phyloP scores from a whole-genome alignment of 2,329 filamentous ascomycete species.

The Dothideomycetidae sp. region DNA sequence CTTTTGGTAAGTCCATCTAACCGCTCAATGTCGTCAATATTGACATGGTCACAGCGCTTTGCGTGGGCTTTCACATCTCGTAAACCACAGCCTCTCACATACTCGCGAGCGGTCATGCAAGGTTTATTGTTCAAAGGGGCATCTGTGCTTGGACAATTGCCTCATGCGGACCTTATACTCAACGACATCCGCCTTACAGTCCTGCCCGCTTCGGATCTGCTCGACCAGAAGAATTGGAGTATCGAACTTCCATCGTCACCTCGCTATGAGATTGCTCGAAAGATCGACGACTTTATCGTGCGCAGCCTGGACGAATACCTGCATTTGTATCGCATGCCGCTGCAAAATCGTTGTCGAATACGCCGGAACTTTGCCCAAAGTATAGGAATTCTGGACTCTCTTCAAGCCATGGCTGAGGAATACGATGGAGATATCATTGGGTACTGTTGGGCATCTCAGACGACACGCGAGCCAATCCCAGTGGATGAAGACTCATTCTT shows the following conservation, averaged over 20 bases:
- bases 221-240: constrained; percentile 61
- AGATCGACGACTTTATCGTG: constrained; percentile 56
- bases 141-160: constrained; percentile 53
- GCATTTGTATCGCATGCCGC: constrained; percentile 69
- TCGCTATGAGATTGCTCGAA: constrained; percentile 54
- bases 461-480: constrained; percentile 20
- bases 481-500: constrained; percentile 38
- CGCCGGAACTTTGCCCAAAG: constrained; percentile 80
- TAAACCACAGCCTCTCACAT: constrained; percentile 70
- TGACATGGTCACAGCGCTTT: constrained; percentile 44
- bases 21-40: not conserved
- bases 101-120: constrained; percentile 50
- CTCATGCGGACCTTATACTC: constrained; percentile 59
- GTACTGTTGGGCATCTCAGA: not conserved
- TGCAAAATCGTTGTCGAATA: constrained; percentile 79
- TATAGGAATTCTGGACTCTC: constrained; percentile 66
- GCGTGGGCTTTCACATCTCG: constrained; percentile 61
- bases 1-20: constrained; percentile 9
- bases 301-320: constrained; percentile 50
- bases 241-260: constrained; percentile 62
- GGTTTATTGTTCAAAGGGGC: constrained; percentile 52
- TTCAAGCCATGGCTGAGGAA: constrained; percentile 70
- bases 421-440: constrained; percentile 39
- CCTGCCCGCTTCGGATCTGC: constrained; percentile 54
- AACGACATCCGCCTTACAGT: constrained; percentile 68